A percentile compares a stretch with the other conserved stretches of the same genome.
phyloP scores from a whole-genome alignment of 495 filamentous ascomycete genomes.

The Neurospora pannonica region DNA sequence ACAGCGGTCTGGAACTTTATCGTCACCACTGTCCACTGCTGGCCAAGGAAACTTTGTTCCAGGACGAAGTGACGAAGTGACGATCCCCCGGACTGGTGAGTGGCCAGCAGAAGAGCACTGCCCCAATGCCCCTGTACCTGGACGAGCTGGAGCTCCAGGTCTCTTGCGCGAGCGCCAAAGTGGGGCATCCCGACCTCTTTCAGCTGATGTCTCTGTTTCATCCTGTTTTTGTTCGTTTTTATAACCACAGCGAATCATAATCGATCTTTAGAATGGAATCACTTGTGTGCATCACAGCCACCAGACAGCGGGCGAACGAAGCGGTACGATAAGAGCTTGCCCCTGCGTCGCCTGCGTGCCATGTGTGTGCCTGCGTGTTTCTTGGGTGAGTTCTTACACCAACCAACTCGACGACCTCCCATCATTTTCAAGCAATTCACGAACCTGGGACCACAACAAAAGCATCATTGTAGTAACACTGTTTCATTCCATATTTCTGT shows the following conservation, averaged over 20 bases:
- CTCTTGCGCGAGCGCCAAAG: neutral
- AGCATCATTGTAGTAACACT: neutral
- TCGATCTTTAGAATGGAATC: neutral
- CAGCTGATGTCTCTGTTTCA: neutral
- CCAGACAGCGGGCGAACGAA: neutral
- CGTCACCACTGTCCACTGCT: no score
- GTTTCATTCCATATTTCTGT: neutral
- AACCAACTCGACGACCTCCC: neutral
- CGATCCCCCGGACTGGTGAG: no score
- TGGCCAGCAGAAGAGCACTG: neutral
- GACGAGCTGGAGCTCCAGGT: neutral
- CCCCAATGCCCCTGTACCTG: neutral
- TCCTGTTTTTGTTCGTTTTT: neutral
- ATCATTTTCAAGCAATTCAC: neutral
- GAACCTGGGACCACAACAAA: neutral
- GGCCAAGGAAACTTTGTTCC: no score
- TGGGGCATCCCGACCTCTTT: neutral
- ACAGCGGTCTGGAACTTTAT: neutral
- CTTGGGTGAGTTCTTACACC: neutral
- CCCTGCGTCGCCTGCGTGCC: neutral
- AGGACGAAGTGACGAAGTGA: no score
- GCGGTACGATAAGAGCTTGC: neutral
- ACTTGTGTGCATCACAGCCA: neutral
- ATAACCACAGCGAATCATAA: neutral
- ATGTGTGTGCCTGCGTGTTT: neutral